Percentiles rank a stretch among this genome's conserved stretches.
These are phyloP conservation scores for Alternaria conjuncta DNA, from an alignment of 2,329 filamentous ascomycete genomes.

Conservation along the genomic window DNA sequence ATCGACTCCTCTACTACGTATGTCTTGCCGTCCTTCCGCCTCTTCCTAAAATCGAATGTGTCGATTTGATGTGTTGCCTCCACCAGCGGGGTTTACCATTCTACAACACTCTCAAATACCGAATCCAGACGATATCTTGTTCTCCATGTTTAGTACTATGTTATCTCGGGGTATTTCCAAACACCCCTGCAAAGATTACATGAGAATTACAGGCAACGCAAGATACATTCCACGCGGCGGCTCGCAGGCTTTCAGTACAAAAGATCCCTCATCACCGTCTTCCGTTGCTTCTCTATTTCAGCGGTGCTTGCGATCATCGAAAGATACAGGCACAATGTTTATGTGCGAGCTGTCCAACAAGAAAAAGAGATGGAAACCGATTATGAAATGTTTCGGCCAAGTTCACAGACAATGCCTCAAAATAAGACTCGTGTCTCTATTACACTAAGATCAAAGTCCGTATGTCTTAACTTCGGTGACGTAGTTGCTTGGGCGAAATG, in stretches of 20 bases:
- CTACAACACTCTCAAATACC: neutral
- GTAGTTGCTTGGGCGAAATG: neutral
- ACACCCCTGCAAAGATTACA: no score
- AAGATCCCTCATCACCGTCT: fast-evolving
- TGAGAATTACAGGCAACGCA: neutral
- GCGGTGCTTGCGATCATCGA: neutral
- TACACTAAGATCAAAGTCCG: neutral
- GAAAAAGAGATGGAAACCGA: fast-evolving
- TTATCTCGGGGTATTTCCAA: neutral
- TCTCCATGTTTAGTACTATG: neutral
- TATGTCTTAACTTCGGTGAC: neutral
- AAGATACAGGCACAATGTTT: neutral
- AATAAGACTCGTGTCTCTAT: neutral
- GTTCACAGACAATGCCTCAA: neutral
- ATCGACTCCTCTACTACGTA: neutral
- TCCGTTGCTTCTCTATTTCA: neutral
- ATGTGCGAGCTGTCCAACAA: neutral
- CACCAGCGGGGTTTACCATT: neutral
- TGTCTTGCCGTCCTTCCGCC: neutral
- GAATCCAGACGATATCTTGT: neutral
- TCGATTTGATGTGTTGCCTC: neutral
- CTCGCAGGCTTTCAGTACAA: neutral
- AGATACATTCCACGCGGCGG: neutral
- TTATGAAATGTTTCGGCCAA: fast-evolving
- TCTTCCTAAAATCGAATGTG: neutral